phyloP scores from a whole-genome alignment of 2,329 filamentous ascomycete genomes.

The Aspergillus viridinutans region DNA sequence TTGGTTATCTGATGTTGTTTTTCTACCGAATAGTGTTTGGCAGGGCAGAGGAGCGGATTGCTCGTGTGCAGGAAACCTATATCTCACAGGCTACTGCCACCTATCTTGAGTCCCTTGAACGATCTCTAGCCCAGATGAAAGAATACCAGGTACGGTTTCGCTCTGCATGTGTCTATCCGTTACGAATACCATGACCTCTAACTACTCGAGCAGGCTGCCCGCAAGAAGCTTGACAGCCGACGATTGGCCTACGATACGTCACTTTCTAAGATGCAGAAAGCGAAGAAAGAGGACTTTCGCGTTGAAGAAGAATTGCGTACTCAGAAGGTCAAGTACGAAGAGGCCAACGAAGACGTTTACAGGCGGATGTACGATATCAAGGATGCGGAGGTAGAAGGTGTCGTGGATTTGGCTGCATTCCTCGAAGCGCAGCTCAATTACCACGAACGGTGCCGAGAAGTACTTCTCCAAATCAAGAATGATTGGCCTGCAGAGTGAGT shows the following conservation, averaged over 20 bases:
- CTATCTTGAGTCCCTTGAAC: slow-evolving; percentile 89
- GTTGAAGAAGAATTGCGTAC: slow-evolving; percentile 87
- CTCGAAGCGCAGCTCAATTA: slow-evolving; percentile 86
- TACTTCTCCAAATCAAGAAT: slow-evolving; percentile 65
- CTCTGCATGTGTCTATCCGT: neutral
- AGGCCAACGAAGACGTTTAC: slow-evolving; percentile 85
- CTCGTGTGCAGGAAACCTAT: slow-evolving; percentile 79
- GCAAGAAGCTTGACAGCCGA: slow-evolving; percentile 90
- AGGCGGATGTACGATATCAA: slow-evolving; percentile 96
- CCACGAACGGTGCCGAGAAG: slow-evolving; percentile 84
- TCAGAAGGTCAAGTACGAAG: slow-evolving; percentile 94
- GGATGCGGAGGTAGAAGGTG: slow-evolving; percentile 79
- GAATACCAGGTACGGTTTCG: slow-evolving; percentile 74
- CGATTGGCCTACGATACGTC: slow-evolving; percentile 88
- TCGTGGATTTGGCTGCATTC: slow-evolving; percentile 74
- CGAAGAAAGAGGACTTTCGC: slow-evolving; percentile 88
- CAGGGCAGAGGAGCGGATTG: slow-evolving; percentile 81
- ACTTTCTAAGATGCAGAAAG: slow-evolving; percentile 84
- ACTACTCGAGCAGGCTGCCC: slow-evolving; percentile 55
- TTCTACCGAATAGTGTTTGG: slow-evolving; percentile 59
- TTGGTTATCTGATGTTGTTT: neutral
- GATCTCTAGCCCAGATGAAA: slow-evolving; percentile 90
- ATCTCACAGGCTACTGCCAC: slow-evolving; percentile 70
- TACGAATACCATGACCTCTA: neutral
- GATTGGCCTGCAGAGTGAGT: slow-evolving; percentile 54